Conservation (phyloP, 192 early-diverging fungal genomes). For the Backusella parvicylindrica region DNA sequence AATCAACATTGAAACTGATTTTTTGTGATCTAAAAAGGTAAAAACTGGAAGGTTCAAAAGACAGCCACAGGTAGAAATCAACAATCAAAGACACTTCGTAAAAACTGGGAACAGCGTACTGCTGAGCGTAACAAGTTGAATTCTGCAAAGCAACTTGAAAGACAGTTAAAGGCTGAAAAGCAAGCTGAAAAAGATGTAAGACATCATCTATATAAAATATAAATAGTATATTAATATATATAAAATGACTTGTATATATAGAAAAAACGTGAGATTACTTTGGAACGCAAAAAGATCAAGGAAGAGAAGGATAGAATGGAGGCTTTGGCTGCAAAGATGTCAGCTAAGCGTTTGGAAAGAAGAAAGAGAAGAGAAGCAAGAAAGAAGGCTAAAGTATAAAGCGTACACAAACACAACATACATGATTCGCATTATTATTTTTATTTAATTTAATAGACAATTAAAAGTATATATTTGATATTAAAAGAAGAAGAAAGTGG, state of each 20-base stretch:
- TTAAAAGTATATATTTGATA: not conserved
- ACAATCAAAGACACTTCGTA: constrained; percentile 28
- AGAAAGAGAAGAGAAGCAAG: constrained; percentile 25
- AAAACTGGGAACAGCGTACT: constrained; percentile 49
- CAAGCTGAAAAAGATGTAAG: constrained; percentile 50
- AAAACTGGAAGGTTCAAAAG: constrained; percentile 37
- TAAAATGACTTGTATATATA: constrained; percentile 5
- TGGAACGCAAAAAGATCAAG: constrained; percentile 43
- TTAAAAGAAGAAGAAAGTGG: no score
- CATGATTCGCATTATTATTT: not conserved
- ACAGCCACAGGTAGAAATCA: constrained; percentile 31
- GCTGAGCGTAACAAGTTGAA: constrained; percentile 42
- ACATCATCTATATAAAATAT: not conserved
- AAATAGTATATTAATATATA: not conserved
- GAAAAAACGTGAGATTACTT: constrained; percentile 27
- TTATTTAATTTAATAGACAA: not conserved
- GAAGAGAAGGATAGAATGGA: constrained; percentile 51
- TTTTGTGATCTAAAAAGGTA: constrained; percentile 19
- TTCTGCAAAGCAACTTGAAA: constrained; percentile 47
- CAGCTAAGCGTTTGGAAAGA: constrained; percentile 21
- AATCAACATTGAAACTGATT: not conserved
- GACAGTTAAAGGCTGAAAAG: constrained; percentile 48
- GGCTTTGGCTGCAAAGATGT: constrained; percentile 37
- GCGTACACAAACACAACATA: not conserved
- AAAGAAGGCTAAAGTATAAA: constrained; percentile 26